Evolutionary conservation across 345 rosid genomes (phyloP).

Genomic region (Ceriops tagal): DNA sequence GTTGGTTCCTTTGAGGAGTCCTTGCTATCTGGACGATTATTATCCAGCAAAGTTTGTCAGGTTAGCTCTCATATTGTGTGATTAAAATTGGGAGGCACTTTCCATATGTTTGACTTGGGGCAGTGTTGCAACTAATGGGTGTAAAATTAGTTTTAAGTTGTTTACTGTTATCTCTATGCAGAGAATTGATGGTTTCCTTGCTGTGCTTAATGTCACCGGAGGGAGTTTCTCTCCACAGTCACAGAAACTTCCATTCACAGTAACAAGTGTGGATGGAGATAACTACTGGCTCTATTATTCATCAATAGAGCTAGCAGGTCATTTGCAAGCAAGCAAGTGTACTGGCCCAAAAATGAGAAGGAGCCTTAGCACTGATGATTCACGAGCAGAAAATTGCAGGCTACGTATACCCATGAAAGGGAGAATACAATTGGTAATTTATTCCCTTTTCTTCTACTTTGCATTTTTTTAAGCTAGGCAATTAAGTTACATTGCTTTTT

Average conservation of each 20-base stretch:
- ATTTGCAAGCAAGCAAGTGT: conserved; percentile 45
- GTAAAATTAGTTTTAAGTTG: neutral
- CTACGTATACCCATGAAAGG: conserved; percentile 88
- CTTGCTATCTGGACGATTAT: conserved; percentile 70
- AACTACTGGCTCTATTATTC: conserved; percentile 72
- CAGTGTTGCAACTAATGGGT: no score
- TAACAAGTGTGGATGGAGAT: conserved; percentile 85
- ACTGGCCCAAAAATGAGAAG: conserved; percentile 51
- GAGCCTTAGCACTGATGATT: conserved; percentile 47
- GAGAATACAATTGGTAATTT: conserved; percentile 76
- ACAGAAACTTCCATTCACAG: conserved; percentile 88
- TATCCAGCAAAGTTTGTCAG: conserved; percentile 58
- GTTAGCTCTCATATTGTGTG: conserved; percentile 33
- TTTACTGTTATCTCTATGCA: conserved; percentile 26
- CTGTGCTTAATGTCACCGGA: conserved; percentile 84
- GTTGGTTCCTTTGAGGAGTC: conserved; percentile 99
- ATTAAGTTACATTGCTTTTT: neutral
- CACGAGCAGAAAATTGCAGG: conserved; percentile 56
- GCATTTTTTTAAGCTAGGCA: conserved; percentile 3
- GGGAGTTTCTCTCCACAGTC: conserved; percentile 84
- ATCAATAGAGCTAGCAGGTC: conserved; percentile 68
- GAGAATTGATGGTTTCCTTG: conserved; percentile 92
- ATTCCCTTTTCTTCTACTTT: conserved; percentile 12
- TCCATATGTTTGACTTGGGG: conserved; percentile 5
- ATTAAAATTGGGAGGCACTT: neutral